Conservation (phyloP, 495 filamentous ascomycete genomes). For the Podospora conica region DNA sequence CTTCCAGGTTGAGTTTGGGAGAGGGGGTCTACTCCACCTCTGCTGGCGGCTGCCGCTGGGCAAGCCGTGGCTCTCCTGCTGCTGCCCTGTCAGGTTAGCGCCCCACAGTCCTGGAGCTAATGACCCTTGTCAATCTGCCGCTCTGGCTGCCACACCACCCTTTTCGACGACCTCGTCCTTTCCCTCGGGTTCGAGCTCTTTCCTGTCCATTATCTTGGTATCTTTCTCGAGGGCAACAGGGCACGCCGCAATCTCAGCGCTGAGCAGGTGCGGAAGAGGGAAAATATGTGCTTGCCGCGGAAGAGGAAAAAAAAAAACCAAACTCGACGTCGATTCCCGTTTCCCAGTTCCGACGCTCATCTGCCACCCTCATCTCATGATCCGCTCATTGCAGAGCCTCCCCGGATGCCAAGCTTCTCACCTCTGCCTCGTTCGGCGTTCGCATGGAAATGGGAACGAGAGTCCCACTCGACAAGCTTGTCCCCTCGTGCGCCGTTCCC, state of each 20-base stretch:
- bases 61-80: conserved; percentile 9
- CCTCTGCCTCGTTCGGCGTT: not conserved
- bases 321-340: not conserved
- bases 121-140: conserved; percentile 20
- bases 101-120: conserved; percentile 12
- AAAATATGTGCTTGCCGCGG: conserved; percentile 5
- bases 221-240: not conserved
- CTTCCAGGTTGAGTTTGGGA: not conserved
- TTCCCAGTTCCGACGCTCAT: not conserved
- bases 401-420: conserved; percentile 1
- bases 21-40: not conserved
- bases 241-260: not conserved
- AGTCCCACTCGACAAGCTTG: not conserved
- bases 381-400: conserved; percentile 5
- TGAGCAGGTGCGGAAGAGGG: not conserved
- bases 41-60: not conserved
- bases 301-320: not conserved
- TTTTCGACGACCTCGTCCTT: conserved; percentile 1
- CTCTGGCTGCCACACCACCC: conserved; percentile 20
- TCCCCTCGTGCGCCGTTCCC: not conserved
- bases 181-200: not conserved
- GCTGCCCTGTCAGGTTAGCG: conserved; percentile 10
- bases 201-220: not conserved
- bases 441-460: not conserved
- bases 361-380: not conserved